These are phyloP conservation scores for Crithidia sp. DNA, from an alignment of 208 protist genomes.

Conservation along the genomic window DNA sequence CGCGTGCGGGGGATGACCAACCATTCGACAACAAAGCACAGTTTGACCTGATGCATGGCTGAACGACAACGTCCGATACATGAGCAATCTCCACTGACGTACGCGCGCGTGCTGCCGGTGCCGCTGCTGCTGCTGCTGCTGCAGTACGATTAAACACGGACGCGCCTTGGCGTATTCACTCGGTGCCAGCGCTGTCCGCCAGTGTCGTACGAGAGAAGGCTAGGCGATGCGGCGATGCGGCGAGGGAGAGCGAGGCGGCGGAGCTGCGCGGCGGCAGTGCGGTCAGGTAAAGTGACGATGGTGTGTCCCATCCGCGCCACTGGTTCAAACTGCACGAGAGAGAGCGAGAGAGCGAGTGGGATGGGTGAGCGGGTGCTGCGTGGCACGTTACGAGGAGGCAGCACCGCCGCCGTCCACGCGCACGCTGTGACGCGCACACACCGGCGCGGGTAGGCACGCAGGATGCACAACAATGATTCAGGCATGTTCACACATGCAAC, in stretches of 20 bases:
- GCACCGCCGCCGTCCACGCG: too few relatives aligned
- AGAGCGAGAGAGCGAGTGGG: not conserved
- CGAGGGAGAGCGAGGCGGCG: not conserved
- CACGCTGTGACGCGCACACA: too few relatives aligned
- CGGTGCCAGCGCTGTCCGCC: constrained; percentile 27
- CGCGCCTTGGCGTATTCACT: constrained; percentile 23
- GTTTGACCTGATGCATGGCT: constrained; percentile 28
- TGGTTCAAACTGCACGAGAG: constrained; percentile 27
- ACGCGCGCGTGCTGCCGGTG: not conserved
- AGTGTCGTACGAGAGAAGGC: constrained; percentile 26
- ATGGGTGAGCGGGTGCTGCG: too few relatives aligned
- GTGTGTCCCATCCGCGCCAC: constrained; percentile 24
- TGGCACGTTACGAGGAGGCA: too few relatives aligned
- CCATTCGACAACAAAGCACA: constrained; percentile 20
- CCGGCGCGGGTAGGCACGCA: constrained; percentile 4
- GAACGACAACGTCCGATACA: constrained; percentile 17
- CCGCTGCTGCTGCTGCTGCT: not conserved
- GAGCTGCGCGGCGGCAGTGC: constrained; percentile 12
- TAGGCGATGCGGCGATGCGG: not conserved
- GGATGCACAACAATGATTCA: constrained; percentile 27
- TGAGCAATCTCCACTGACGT: constrained; percentile 23
- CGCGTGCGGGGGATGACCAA: constrained; percentile 6
- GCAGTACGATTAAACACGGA: constrained; percentile 33
- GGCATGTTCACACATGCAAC: constrained; percentile 15
- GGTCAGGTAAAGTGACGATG: constrained; percentile 26